phyloP scores from a whole-genome alignment of 805 yeast species.

The Candida endomychidarum region DNA sequence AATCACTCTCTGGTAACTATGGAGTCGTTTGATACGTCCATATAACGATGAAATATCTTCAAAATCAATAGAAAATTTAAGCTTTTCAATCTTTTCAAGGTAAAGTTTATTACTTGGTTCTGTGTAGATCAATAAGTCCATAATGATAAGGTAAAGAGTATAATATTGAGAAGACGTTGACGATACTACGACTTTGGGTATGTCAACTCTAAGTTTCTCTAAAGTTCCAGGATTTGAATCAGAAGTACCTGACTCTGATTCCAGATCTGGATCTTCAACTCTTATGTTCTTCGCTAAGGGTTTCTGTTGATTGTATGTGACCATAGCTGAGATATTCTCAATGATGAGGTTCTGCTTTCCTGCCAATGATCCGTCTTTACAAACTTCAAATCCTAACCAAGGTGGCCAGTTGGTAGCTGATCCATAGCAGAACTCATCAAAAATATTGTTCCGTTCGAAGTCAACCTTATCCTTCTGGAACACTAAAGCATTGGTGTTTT shows the following conservation, averaged over 20 bases:
- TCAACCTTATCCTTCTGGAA: slow-evolving; percentile 49
- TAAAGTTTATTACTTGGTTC: slow-evolving; percentile 67
- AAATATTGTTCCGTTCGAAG: slow-evolving; percentile 16
- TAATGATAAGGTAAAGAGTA: slow-evolving; percentile 59
- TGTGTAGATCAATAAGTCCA: slow-evolving; percentile 65
- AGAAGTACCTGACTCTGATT: background rate
- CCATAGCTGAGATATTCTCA: slow-evolving; percentile 59
- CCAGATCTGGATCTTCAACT: slow-evolving; percentile 2
- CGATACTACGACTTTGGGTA: slow-evolving; percentile 65
- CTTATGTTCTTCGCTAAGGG: slow-evolving; percentile 25
- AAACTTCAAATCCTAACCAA: slow-evolving; percentile 75
- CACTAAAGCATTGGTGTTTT: slow-evolving; percentile 71
- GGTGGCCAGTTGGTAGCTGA: slow-evolving; percentile 78
- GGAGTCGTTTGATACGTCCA: slow-evolving; percentile 48
- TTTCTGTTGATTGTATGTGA: slow-evolving; percentile 51
- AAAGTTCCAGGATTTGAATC: slow-evolving; percentile 7
- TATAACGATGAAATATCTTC: slow-evolving; percentile 55
- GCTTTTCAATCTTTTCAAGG: slow-evolving; percentile 60
- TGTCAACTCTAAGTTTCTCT: slow-evolving; percentile 53
- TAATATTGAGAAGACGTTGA: slow-evolving; percentile 76
- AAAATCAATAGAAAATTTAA: slow-evolving; percentile 69
- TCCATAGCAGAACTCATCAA: slow-evolving; percentile 56
- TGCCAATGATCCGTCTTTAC: slow-evolving; percentile 44
- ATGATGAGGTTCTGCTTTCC: slow-evolving; percentile 53
- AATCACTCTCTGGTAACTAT: slow-evolving; percentile 45